A percentile compares a stretch with the other conserved stretches of the same genome.
Conservation (phyloP, 139 green algal species). For the Chlamydomonas schloesseri region DNA sequence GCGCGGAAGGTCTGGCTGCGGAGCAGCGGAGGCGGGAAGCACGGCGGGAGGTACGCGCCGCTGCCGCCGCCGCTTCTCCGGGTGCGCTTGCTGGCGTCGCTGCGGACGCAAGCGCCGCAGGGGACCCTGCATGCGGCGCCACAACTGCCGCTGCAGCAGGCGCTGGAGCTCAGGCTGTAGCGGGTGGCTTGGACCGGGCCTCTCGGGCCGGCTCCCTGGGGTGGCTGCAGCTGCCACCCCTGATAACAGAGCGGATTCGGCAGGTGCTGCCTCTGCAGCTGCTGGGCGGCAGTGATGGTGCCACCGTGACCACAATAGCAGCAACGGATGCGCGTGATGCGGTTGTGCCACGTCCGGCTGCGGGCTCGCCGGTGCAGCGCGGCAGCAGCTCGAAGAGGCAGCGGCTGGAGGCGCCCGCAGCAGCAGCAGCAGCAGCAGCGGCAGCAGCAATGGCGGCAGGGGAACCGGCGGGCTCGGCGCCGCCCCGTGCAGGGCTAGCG, state of each 20-base stretch:
- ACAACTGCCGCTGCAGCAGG: not conserved
- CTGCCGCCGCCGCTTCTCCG: not conserved
- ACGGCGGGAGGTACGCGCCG: not conserved
- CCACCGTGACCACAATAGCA: not conserved
- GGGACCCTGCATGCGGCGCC: too few relatives aligned
- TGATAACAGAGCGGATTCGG: conserved; percentile 17
- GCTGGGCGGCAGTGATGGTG: not conserved
- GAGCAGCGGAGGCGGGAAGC: conserved; percentile 14
- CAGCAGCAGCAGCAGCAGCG: too few relatives aligned
- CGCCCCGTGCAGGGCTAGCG: too few relatives aligned
- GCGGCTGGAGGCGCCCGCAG: not conserved
- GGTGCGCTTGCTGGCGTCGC: not conserved
- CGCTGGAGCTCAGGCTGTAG: too few relatives aligned
- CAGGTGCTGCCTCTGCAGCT: not conserved
- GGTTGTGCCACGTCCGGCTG: too few relatives aligned
- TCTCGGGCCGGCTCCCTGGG: not conserved
- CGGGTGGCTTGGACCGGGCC: too few relatives aligned
- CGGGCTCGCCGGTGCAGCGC: too few relatives aligned
- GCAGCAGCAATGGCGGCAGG: too few relatives aligned
- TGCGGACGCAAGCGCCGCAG: too few relatives aligned
- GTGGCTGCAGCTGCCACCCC: conserved; percentile 23
- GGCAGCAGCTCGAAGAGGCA: not conserved
- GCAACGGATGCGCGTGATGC: too few relatives aligned
- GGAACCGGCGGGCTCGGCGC: too few relatives aligned
- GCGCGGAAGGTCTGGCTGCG: not conserved